Conservation (phyloP, 768 basidiomycete species). For the Lyophyllum atratum region DNA sequence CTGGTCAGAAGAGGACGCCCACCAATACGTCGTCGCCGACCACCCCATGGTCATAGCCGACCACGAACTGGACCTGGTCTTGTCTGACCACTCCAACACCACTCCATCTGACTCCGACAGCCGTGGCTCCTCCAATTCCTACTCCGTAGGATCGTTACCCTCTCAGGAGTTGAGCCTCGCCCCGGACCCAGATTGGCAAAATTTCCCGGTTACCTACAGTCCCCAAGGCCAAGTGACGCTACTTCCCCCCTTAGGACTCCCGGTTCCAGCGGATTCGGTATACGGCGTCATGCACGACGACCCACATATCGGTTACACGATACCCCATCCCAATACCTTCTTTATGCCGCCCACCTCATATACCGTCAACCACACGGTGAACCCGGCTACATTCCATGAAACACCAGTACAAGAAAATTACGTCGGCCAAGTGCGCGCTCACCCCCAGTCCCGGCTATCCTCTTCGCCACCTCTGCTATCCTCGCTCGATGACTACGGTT, state of each 20-base stretch:
- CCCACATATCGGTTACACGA: no score
- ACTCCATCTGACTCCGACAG: slow-evolving; percentile 16
- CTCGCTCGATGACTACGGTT: slow-evolving; percentile 8
- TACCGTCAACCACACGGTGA: slow-evolving; percentile 6
- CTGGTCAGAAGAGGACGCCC: slow-evolving; percentile 11
- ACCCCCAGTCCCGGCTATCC: slow-evolving; percentile 1
- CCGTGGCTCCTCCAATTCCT: slow-evolving; percentile 16
- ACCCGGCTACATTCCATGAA: slow-evolving; percentile 10
- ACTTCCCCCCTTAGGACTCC: slow-evolving; percentile 6
- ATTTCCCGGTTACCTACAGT: slow-evolving; percentile 6
- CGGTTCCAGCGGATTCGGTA: neutral
- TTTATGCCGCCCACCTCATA: neutral
- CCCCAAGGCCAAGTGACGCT: slow-evolving; percentile 8
- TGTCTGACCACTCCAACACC: slow-evolving; percentile 18
- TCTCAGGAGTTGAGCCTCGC: slow-evolving; percentile 5
- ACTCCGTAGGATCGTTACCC: slow-evolving; percentile 8
- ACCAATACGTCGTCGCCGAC: slow-evolving; percentile 11
- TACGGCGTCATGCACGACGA: slow-evolving; percentile 6
- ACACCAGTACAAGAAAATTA: neutral
- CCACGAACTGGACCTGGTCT: slow-evolving; percentile 14
- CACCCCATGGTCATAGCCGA: slow-evolving; percentile 14
- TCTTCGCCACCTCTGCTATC: slow-evolving; percentile 1
- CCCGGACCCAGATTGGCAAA: slow-evolving; percentile 11
- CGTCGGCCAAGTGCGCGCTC: slow-evolving; percentile 1
- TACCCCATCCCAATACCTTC: slow-evolving; percentile 1